Percentiles rank a stretch among this genome's conserved stretches.
Evolutionary conservation across 2,329 filamentous ascomycete genomes (phyloP).

Genomic region (Colletotrichum sp.): DNA sequence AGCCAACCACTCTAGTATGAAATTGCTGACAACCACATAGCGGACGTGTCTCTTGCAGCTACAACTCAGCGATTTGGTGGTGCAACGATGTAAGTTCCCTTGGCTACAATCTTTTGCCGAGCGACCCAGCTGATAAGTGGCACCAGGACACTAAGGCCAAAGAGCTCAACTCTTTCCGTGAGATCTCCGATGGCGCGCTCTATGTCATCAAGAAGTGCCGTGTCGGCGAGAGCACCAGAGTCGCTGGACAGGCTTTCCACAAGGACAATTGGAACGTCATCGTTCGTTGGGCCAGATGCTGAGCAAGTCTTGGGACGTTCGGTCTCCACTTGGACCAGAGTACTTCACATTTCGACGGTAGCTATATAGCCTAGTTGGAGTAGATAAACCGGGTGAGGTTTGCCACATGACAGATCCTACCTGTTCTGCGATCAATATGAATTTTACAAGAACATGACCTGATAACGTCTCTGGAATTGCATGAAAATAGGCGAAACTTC

Average conservation of each 20-base stretch:
- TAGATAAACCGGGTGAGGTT: not conserved
- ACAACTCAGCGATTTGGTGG: conserved; percentile 24
- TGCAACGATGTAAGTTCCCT: conserved; percentile 26
- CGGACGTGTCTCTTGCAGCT: conserved; percentile 14
- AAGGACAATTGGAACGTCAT: conserved; percentile 2
- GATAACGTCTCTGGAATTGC: not conserved
- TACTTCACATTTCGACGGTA: not conserved
- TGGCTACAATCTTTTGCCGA: not conserved
- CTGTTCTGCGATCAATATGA: not conserved
- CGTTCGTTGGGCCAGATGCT: not conserved
- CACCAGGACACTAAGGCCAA: conserved; percentile 4
- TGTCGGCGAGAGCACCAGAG: not conserved
- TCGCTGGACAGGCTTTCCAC: not conserved
- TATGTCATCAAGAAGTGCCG: not conserved
- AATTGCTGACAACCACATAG: not conserved
- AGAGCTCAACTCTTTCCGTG: not conserved
- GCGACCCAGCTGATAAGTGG: not conserved
- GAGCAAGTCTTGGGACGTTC: not conserved
- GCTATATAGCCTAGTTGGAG: not conserved
- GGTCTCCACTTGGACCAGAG: not conserved
- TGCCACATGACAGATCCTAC: not conserved
- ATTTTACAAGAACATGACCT: not conserved
- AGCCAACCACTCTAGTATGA: not conserved
- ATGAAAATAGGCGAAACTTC: not conserved
- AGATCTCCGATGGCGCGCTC: conserved; percentile 6